Conservation (phyloP, 2,329 filamentous ascomycete genomes). For the Blastomyces gilchristii region DNA sequence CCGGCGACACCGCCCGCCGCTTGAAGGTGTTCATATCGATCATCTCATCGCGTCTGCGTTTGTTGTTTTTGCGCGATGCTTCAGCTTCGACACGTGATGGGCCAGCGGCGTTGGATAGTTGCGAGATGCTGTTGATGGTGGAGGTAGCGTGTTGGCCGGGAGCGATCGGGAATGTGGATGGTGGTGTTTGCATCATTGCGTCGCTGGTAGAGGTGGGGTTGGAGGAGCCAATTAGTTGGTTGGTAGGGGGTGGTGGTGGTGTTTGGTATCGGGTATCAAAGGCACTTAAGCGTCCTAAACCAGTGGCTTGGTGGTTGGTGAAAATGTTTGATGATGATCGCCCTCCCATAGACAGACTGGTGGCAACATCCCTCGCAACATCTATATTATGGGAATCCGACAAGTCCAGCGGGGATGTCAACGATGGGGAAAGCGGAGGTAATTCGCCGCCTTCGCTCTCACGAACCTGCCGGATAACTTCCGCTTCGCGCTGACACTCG, state of each 20-base stretch:
- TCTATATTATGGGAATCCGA: conserved; percentile 21
- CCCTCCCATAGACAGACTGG: conserved; percentile 17
- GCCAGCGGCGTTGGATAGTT: conserved; percentile 17
- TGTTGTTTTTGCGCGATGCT: conserved; percentile 24
- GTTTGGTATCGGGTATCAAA: conserved; percentile 59
- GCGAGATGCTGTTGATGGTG: not conserved
- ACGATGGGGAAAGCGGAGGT: conserved; percentile 34
- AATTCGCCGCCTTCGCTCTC: conserved; percentile 70
- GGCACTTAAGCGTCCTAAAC: conserved; percentile 66
- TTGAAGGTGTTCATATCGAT: conserved; percentile 84
- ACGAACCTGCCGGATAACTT: conserved; percentile 89
- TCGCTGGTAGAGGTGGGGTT: conserved; percentile 36
- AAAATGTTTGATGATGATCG: conserved; percentile 56
- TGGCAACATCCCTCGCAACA: conserved; percentile 12
- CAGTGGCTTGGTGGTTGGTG: conserved; percentile 61
- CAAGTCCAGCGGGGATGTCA: conserved; percentile 44
- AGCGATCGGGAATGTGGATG: conserved; percentile 8
- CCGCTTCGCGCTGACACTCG: conserved; percentile 81
- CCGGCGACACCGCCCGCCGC: conserved; percentile 79
- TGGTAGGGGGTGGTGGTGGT: conserved; percentile 52
- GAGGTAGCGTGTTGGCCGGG: not conserved
- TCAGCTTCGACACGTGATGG: conserved; percentile 12
- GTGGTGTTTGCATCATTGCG: conserved; percentile 32
- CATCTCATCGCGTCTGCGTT: conserved; percentile 80
- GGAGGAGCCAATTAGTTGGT: conserved; percentile 45